phyloP scores from a whole-genome alignment of 73 alveolate species.

The Paramecium primaurelia region DNA sequence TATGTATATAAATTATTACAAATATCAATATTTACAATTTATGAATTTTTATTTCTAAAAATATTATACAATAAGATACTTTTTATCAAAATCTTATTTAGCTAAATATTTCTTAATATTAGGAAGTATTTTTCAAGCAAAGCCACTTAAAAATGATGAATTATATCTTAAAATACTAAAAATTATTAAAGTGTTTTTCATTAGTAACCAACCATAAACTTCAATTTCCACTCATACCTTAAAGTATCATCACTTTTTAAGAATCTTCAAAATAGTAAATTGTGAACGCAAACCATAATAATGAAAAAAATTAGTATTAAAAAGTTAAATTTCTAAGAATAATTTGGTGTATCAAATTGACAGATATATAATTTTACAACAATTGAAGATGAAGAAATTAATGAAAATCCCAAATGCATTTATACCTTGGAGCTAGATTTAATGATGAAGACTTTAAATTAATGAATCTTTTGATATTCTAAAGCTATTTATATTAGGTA shows the following conservation, averaged over 20 bases:
- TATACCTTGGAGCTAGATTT: neutral
- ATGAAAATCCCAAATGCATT: neutral
- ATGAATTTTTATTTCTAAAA: neutral
- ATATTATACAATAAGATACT: neutral
- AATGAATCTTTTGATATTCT: neutral
- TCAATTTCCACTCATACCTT: neutral
- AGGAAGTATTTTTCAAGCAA: neutral
- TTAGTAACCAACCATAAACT: neutral
- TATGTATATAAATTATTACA: neutral
- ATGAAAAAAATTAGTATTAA: neutral
- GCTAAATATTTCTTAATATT: neutral
- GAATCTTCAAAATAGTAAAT: neutral
- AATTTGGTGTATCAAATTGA: neutral
- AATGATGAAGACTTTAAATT: neutral
- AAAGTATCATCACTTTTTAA: neutral
- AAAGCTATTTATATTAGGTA: neutral
- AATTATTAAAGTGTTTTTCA: neutral
- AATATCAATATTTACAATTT: neutral
- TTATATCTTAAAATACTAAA: neutral
- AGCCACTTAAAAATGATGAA: neutral
- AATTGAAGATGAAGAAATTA: neutral
- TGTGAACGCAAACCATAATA: neutral
- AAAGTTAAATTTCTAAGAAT: neutral
- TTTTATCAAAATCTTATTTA: neutral
- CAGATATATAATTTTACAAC: neutral